Percentiles rank a stretch among this genome's conserved stretches.
Conservation (phyloP, 805 yeast genomes). For the Brettanomyces sp. region DNA sequence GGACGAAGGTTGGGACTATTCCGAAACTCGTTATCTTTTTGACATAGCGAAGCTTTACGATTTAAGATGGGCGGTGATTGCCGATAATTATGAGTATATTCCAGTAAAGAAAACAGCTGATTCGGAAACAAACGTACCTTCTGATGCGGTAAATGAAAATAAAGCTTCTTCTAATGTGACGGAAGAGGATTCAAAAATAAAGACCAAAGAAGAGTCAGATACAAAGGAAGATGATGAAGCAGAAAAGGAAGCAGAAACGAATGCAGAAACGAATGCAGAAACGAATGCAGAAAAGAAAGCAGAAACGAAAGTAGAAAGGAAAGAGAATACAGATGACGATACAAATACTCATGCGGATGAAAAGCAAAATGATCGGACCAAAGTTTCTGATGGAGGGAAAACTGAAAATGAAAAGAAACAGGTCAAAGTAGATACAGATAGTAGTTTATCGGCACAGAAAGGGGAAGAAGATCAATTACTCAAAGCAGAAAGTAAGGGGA, state of each 20-base stretch:
- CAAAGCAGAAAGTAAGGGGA: too few species aligned
- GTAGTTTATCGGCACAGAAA: too few species aligned
- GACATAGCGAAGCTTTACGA: constrained; percentile 52
- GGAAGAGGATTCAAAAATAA: not conserved
- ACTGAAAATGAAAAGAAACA: too few species aligned
- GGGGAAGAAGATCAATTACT: too few species aligned
- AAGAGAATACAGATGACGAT: not conserved
- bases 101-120: constrained; percentile 23
- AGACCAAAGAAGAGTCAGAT: too few species aligned
- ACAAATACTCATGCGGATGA: not conserved
- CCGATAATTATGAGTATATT: constrained; percentile 44
- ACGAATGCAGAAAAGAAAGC: not conserved
- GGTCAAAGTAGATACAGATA: too few species aligned
- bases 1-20: constrained; percentile 50
- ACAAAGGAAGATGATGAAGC: not conserved
- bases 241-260: not conserved
- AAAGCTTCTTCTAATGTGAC: not conserved
- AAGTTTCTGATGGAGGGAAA: not conserved
- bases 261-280: not conserved
- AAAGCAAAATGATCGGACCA: not conserved
- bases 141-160: not conserved
- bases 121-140: not conserved
- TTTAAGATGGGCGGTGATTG: constrained; percentile 60
- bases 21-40: constrained; percentile 75
- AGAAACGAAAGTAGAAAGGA: not conserved